Base-by-base conservation (phyloP, 2,329 filamentous ascomycete genomes). In the Tolypocladium album region DNA sequence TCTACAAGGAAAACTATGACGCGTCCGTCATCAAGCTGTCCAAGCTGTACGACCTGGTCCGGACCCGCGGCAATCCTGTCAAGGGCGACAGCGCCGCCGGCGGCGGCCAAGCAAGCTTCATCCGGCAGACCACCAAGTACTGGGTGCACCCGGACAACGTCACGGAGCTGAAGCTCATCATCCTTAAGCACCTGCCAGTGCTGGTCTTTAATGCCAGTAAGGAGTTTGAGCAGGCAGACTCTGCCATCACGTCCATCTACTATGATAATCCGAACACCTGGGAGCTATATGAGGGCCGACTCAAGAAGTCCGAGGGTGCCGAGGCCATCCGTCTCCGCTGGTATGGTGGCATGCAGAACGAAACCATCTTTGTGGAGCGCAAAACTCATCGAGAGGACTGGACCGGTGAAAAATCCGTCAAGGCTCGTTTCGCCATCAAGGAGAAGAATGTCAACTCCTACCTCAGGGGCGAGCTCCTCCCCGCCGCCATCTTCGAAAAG, bases 101-200 rank as follows among this genome's bases (percentile, higher is more conserved):
- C 67, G 94, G 93, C 59, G 85, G 83, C 64, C 94, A 99, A 75
- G 93, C 92, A 70, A 97, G 89, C 79, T 99, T 99, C 71, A 86
- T 99, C 63, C 89, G 94, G 61, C 90, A 97, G 71, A 99, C 94
- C 0, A 99, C 94, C 39, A 99, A 99, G 75, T 99, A 99, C 78
- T 99, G 94, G 94, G 94, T 99, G 55, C 94, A 99, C 70, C 90
- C 90, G 3, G 94, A 97, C 75, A 99, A 99, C 70, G 94, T 99
- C 67, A 97, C 94, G 6, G 94, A 99, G 77, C 77, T 99, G 63
- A 99, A 99, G 79, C 87, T 99, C 73, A 93, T 99, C 70, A 92
- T 99, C 70, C 80, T 99, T 58, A 97, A 99, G 79, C 94, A 99
- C 78, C 81, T 99, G 63, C 94, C 94, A 0, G 94, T 99, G 11